Evolutionary conservation across 78 protist species (phyloP).

Genomic region (Emiliania huxleyi): DNA sequence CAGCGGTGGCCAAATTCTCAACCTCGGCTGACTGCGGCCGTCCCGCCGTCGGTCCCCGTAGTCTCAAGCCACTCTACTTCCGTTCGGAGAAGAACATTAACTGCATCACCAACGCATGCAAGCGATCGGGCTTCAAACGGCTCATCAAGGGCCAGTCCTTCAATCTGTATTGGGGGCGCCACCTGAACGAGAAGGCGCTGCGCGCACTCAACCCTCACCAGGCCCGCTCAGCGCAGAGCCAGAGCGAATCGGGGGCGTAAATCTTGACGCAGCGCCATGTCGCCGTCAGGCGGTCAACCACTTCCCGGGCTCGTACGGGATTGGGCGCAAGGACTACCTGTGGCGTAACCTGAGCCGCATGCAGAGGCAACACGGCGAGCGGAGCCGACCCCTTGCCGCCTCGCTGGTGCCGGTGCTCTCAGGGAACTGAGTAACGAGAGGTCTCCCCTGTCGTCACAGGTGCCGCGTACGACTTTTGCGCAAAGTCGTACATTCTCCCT

Average conservation of each 20-base stretch:
- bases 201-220: neutral
- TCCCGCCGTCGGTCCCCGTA: no score
- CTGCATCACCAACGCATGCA: neutral
- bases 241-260: no score
- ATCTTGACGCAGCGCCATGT: no score
- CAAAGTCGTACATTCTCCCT: constrained; percentile 8
- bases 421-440: no score
- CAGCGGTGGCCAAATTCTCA: no score
- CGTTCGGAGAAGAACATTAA: neutral
- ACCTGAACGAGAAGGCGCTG: neutral
- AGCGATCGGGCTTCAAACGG: neutral
- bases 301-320: constrained; percentile 48
- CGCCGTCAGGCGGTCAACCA: constrained; percentile 13
- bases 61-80: neutral
- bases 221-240: neutral
- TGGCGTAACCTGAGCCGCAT: neutral
- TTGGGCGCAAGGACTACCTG: constrained; percentile 40
- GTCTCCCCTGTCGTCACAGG: no score
- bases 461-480: neutral
- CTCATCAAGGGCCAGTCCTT: neutral
- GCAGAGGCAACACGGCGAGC: neutral
- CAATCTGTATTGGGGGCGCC: neutral
- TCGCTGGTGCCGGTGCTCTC: neutral
- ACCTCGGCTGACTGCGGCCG: no score
- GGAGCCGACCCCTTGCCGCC: neutral